phyloP scores from a whole-genome alignment of 2,329 filamentous ascomycete genomes.

The Colletotrichum shisoi region DNA sequence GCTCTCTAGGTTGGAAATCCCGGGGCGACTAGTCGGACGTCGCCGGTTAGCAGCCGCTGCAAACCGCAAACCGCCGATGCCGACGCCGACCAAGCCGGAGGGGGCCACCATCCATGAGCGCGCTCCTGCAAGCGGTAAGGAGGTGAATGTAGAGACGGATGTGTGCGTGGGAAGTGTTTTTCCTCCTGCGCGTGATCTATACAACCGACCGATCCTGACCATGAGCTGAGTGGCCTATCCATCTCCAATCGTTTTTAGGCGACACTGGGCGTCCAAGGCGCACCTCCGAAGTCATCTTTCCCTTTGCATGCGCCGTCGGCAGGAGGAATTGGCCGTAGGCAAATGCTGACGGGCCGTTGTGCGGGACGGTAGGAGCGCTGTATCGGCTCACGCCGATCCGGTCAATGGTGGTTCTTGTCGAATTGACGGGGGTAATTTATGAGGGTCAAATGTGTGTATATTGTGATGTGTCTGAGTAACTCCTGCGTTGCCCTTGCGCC shows the following conservation, averaged over 20 bases:
- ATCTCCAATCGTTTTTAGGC: neutral
- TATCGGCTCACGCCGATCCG: neutral
- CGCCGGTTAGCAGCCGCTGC: conserved; percentile 19
- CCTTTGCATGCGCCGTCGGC: neutral
- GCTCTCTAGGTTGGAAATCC: neutral
- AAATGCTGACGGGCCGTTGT: neutral
- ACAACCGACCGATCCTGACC: too few species aligned
- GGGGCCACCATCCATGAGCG: neutral
- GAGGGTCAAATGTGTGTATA: too few species aligned
- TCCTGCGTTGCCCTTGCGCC: too few species aligned
- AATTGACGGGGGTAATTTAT: too few species aligned
- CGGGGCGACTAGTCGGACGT: conserved; percentile 11
- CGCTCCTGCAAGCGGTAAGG: neutral
- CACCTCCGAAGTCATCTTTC: neutral
- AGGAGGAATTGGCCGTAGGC: neutral
- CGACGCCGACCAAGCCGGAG: conserved; percentile 15
- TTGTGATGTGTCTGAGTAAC: too few species aligned
- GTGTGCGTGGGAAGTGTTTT: neutral
- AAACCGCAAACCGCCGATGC: conserved; percentile 19
- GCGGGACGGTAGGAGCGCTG: neutral
- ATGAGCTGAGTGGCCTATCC: neutral
- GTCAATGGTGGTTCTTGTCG: neutral
- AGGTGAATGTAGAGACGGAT: neutral
- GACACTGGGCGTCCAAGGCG: neutral
- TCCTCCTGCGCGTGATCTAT: neutral